Conservation (phyloP, 345 rosid genomes). For the Balakata baccata region DNA sequence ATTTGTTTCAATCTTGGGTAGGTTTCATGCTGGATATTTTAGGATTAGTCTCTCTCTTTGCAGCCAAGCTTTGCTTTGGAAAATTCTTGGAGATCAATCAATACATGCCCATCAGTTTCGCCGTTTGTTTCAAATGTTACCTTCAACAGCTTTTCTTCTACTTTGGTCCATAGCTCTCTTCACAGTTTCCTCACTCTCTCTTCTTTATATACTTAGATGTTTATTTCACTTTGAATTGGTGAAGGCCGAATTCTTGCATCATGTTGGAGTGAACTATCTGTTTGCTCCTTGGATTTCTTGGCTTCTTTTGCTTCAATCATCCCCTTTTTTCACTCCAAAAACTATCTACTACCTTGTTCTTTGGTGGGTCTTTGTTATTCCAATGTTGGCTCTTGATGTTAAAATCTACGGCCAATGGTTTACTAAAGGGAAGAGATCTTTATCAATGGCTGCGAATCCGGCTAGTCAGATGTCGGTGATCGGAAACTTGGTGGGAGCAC, state of each 20-base stretch:
- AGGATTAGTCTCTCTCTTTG: conserved; percentile 27
- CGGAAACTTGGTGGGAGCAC: conserved; percentile 30
- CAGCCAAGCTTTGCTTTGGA: conserved; percentile 28
- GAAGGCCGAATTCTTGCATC: conserved; percentile 27
- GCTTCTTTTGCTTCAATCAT: conserved; percentile 27
- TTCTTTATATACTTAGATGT: conserved; percentile 26
- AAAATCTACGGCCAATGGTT: conserved; percentile 35
- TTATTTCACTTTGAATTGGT: conserved; percentile 21
- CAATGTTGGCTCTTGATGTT: conserved; percentile 26
- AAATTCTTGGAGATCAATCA: conserved; percentile 21
- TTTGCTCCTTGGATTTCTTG: conserved; percentile 33
- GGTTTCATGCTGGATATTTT: conserved; percentile 30
- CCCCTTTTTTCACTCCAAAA: conserved; percentile 17
- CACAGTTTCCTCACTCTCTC: conserved; percentile 18
- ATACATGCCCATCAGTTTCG: conserved; percentile 10
- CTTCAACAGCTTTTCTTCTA: conserved; percentile 18
- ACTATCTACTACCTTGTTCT: conserved; percentile 7
- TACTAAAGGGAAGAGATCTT: conserved; percentile 32
- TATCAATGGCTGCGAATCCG: conserved; percentile 29
- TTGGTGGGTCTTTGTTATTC: conserved; percentile 17
- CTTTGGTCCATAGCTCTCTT: conserved; percentile 27
- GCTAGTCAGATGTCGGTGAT: conserved; percentile 29
- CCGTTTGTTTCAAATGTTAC: conserved; percentile 13
- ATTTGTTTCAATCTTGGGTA: conserved; percentile 12
- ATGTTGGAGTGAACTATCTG: conserved; percentile 30